These are phyloP conservation scores for Pyrus bretschneideri DNA, from an alignment of 306 rosid species.

Conservation along the genomic window DNA sequence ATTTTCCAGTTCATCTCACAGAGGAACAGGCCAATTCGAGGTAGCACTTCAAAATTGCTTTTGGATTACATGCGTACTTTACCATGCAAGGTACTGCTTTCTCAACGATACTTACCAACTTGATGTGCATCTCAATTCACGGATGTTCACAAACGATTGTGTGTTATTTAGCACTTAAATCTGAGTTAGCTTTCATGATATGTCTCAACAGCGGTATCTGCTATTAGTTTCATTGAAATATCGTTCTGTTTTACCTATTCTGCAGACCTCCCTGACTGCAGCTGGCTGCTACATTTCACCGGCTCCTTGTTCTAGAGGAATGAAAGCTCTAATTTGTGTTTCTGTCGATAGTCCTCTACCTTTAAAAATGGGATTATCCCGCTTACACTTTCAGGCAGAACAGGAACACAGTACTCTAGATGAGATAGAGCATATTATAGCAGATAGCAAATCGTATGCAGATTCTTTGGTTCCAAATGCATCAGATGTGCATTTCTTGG, in stretches of 20 bases:
- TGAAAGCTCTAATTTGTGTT: slow-evolving; percentile 61
- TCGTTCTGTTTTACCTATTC: background rate
- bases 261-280: slow-evolving; percentile 72
- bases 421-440: slow-evolving; percentile 44
- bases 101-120: too few relatives aligned
- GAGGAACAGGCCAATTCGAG: slow-evolving; percentile 64
- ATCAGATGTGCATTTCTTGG: slow-evolving; percentile 67
- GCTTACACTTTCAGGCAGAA: slow-evolving; percentile 8
- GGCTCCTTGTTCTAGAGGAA: slow-evolving; percentile 79
- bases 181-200: background rate
- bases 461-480: slow-evolving; percentile 36
- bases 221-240: background rate
- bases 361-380: slow-evolving; percentile 23
- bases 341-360: slow-evolving; percentile 65
- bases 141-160: too few relatives aligned
- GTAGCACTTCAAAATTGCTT: slow-evolving; percentile 65
- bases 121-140: too few relatives aligned
- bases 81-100: slow-evolving; percentile 68
- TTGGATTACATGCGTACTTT: slow-evolving; percentile 49
- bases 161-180: background rate
- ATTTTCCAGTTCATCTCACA: slow-evolving; percentile 75
- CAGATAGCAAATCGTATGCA: slow-evolving; percentile 36
- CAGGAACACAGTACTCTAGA: slow-evolving; percentile 16
- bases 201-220: background rate
- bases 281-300: slow-evolving; percentile 97